These are phyloP conservation scores for Quercus tomentella DNA, from an alignment of 331 rosid species.

Conservation along the genomic window DNA sequence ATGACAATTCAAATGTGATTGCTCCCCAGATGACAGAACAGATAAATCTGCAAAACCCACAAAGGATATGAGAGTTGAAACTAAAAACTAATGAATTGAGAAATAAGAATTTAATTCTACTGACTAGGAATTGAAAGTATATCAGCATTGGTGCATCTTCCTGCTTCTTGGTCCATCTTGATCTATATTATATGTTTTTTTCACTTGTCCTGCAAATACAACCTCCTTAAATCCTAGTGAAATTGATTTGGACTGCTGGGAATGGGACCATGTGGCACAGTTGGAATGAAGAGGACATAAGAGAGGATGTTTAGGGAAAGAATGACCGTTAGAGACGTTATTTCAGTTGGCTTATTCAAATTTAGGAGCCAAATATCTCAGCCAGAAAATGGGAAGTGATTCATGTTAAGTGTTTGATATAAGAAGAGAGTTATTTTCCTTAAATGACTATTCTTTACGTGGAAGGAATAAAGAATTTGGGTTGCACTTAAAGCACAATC, in stretches of 20 bases:
- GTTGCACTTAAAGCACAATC: slow-evolving; percentile 79
- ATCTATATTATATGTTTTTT: slow-evolving; percentile 38
- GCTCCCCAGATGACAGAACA: slow-evolving; percentile 8
- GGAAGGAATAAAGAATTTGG: slow-evolving; percentile 63
- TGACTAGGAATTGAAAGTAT: not conserved
- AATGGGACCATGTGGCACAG: slow-evolving; percentile 34
- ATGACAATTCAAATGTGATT: slow-evolving; percentile 3
- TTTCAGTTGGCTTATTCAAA: slow-evolving; percentile 37
- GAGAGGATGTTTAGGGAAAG: slow-evolving; percentile 8
- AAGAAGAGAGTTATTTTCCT: not conserved
- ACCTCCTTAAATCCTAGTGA: slow-evolving; percentile 25
- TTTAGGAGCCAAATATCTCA: slow-evolving; percentile 47
- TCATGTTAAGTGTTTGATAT: slow-evolving; percentile 8
- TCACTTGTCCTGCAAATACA: not conserved
- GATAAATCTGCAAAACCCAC: slow-evolving; percentile 34
- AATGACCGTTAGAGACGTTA: slow-evolving; percentile 36
- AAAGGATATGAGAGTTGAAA: not conserved
- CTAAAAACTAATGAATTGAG: not conserved
- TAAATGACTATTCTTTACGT: slow-evolving; percentile 47
- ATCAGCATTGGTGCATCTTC: slow-evolving; percentile 18
- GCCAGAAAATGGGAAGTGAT: slow-evolving; percentile 16
- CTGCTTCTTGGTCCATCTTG: slow-evolving; percentile 7
- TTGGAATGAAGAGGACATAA: slow-evolving; percentile 42
- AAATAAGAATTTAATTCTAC: not conserved
- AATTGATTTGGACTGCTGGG: slow-evolving; percentile 32